phyloP scores from a whole-genome alignment of 768 basidiomycete genomes.

The Lentinus tigrinus region DNA sequence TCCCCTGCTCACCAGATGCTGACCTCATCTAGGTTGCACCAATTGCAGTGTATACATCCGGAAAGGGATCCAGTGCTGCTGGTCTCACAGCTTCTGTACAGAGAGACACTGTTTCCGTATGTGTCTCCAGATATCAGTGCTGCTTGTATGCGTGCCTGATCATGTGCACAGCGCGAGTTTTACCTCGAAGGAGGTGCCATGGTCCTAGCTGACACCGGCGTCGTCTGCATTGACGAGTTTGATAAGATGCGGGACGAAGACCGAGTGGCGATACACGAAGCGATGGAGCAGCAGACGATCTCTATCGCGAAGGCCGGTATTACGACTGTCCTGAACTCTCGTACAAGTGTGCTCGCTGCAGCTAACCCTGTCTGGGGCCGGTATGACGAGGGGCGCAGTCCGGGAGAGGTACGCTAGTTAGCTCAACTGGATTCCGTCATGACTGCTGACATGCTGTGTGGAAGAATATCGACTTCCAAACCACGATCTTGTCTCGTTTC shows the following conservation, averaged over 20 bases:
- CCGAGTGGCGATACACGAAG: conserved; percentile 97
- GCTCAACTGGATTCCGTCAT: neutral
- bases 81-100: conserved; percentile 98
- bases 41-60: conserved; percentile 97
- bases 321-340: conserved; percentile 93
- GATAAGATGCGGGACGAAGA: conserved; percentile 99
- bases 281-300: conserved; percentile 99
- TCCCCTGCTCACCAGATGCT: neutral
- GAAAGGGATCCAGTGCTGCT: conserved; percentile 97
- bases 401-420: conserved; percentile 68
- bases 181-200: conserved; percentile 99
- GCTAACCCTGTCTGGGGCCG: conserved; percentile 98
- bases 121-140: conserved; percentile 29
- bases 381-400: conserved; percentile 95
- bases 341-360: conserved; percentile 94
- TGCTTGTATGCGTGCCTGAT: neutral
- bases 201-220: conserved; percentile 97
- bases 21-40: conserved; percentile 72
- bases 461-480: conserved; percentile 95
- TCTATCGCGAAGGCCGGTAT: conserved; percentile 99
- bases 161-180: conserved; percentile 77
- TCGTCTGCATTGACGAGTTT: conserved; percentile 99
- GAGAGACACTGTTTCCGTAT: conserved; percentile 84
- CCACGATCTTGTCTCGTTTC: conserved; percentile 96
- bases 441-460: neutral